Percentiles rank a stretch among this genome's conserved stretches.
Conservation (phyloP, 345 rosid species). For the Trapa incisa region DNA sequence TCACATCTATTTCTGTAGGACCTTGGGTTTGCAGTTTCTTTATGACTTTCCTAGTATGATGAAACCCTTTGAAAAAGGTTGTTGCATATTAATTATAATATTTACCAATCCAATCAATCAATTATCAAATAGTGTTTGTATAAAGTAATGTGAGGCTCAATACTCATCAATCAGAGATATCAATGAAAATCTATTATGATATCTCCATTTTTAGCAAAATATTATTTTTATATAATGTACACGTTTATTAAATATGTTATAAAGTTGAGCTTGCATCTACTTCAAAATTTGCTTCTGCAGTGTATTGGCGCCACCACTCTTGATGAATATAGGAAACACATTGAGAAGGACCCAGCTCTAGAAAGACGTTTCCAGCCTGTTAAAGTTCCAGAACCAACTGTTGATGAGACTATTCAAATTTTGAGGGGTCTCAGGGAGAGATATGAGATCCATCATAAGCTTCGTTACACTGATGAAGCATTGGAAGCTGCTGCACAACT, state of each 20-base stretch:
- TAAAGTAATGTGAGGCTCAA: not conserved
- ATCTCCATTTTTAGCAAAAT: not conserved
- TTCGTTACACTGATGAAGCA: slow-evolving; percentile 87
- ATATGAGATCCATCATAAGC: slow-evolving; percentile 98
- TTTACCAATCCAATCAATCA: not conserved
- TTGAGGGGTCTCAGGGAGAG: slow-evolving; percentile 88
- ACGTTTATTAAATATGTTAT: not conserved
- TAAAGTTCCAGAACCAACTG: slow-evolving; percentile 91
- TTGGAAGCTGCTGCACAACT: slow-evolving; percentile 79
- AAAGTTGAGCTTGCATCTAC: not conserved
- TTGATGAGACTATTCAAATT: slow-evolving; percentile 87
- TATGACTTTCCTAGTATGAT: too few species aligned
- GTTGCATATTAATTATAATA: not conserved
- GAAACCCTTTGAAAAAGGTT: too few species aligned
- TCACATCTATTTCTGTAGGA: too few species aligned
- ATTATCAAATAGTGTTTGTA: not conserved
- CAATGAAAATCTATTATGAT: not conserved
- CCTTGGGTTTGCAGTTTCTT: too few species aligned
- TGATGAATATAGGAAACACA: slow-evolving; percentile 94
- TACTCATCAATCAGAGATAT: not conserved
- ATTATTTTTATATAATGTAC: not conserved
- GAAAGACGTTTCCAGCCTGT: slow-evolving; percentile 99
- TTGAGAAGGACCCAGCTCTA: slow-evolving; percentile 97
- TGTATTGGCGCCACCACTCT: slow-evolving; percentile 98
- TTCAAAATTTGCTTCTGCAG: slow-evolving; percentile 24